A percentile compares a stretch with the other conserved stretches of the same genome.
phyloP scores from a whole-genome alignment of 805 yeast genomes.

The Suhomyces vadensis region DNA sequence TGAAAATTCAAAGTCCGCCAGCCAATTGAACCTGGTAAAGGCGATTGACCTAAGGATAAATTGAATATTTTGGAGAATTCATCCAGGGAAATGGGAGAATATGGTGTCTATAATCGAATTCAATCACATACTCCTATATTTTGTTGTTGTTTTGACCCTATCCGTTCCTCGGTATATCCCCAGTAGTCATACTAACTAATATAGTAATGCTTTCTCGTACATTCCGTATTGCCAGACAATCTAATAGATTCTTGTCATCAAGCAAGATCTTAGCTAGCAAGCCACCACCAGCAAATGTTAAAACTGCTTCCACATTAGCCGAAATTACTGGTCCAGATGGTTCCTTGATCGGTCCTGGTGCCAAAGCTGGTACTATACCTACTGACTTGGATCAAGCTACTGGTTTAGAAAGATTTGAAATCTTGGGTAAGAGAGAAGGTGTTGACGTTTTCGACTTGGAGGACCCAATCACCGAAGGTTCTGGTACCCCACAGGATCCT shows the following conservation, averaged over 20 bases:
- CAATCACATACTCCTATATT: too few relatives aligned
- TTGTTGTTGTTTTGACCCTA: too few relatives aligned
- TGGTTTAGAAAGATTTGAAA: conserved; percentile 95
- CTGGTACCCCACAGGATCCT: conserved; percentile 89
- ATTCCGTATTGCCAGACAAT: conserved; percentile 35
- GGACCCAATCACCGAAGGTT: conserved; percentile 85
- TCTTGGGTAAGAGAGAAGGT: conserved; percentile 93
- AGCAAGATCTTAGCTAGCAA: conserved; percentile 31
- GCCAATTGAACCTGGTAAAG: too few relatives aligned
- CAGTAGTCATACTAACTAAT: conserved; percentile 17
- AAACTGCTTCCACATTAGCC: conserved; percentile 65
- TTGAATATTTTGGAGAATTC: too few relatives aligned
- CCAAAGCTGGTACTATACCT: conserved; percentile 80
- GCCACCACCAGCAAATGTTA: conserved; percentile 38
- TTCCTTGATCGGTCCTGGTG: conserved; percentile 89
- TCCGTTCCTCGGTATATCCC: too few relatives aligned
- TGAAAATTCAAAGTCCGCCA: too few relatives aligned
- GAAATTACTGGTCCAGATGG: conserved; percentile 76
- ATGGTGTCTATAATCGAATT: too few relatives aligned
- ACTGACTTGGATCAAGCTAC: conserved; percentile 96
- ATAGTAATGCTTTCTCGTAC: conserved; percentile 38
- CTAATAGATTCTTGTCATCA: conserved; percentile 35
- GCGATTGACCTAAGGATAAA: too few relatives aligned
- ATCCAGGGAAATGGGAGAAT: too few relatives aligned
- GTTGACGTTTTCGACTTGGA: conserved; percentile 88